Evolutionary conservation across 2,329 filamentous ascomycete species (phyloP), one percentile per base, ranked within the genome.

Genomic region (Paramyrothecium roridum): DNA sequence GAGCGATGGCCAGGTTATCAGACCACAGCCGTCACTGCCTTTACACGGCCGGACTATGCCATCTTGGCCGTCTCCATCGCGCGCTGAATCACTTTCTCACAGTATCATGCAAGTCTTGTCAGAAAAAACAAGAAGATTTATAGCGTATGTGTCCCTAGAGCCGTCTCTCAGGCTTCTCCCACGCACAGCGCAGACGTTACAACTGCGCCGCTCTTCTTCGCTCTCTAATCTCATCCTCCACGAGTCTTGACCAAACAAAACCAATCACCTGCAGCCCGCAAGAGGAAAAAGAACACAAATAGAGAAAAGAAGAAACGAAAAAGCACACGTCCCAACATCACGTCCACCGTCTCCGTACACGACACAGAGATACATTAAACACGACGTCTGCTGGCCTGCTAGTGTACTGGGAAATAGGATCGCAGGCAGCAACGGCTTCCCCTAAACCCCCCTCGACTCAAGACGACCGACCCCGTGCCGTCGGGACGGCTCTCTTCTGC

Each of bases 81-180:
- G 70, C 71, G 72, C 70, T 69, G 71, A 69, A 59, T 66, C 67
- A 66, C 65, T 62, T 61, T 67, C 64, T 66, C 63, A 61, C 68
- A 65, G 65, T n/a, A n/a, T n/a, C 63, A 64, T 64, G 61, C 63
- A 70, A 68, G 37, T 16, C 37, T 4, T 43, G 4, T 16, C 13
- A 70, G 68, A 67, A 62, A 26, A 76, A 76, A 74, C 64, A 68
- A 76, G 71, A 76, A 75, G 69, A 76, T 77, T 70, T 75, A 77
- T 76, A 70, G 76, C 75, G 73, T 76, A 76, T 71, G 68, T 68
- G 68, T 74, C 72, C 67, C 72, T 65, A 65, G 68, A 33, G 33
- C 21, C 21, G 30, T 34, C 30, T 56, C 52, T 57, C 57, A 63
- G 62, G 58, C 59, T 59, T 63, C 61, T 62, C 62, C 26, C 58